Percentiles rank a stretch among this genome's conserved stretches.
phyloP scores from a whole-genome alignment of 306 rosid genomes.

The Dalbergia cultrata region DNA sequence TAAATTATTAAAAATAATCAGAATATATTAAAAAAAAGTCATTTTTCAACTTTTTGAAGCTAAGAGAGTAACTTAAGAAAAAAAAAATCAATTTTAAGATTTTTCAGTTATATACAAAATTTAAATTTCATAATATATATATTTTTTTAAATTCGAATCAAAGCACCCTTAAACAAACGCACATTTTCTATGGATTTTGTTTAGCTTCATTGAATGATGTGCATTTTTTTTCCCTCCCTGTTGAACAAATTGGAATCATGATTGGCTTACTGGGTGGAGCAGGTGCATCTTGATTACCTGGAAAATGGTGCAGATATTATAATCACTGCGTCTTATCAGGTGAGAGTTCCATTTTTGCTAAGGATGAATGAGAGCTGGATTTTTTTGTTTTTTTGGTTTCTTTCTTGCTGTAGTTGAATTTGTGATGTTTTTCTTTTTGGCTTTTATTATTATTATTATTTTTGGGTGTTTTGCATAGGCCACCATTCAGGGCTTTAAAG shows the following conservation, averaged over 20 bases:
- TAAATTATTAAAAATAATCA: too few species aligned
- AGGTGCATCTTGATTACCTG: constrained; percentile 68
- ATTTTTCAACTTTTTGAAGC: too few species aligned
- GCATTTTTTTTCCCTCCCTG: not conserved
- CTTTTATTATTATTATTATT: too few species aligned
- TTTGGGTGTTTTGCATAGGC: constrained; percentile 47
- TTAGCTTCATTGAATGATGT: not conserved
- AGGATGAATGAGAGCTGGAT: constrained; percentile 3
- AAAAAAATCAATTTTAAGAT: too few species aligned
- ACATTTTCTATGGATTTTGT: not conserved
- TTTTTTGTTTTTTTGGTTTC: not conserved
- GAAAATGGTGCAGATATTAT: constrained; percentile 72
- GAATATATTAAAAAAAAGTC: too few species aligned
- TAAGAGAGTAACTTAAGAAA: too few species aligned
- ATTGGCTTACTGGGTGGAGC: constrained; percentile 41
- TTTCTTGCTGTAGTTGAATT: constrained; percentile 12
- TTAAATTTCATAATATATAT: too few species aligned
- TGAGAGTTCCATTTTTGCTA: constrained; percentile 32
- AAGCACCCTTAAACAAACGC: too few species aligned
- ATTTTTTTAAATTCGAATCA: too few species aligned
- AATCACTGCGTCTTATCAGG: constrained; percentile 68
- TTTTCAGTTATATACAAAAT: too few species aligned
- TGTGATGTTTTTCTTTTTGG: constrained; percentile 23
- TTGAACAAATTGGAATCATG: not conserved
- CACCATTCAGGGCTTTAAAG: constrained; percentile 65